Percentiles rank a stretch among this genome's conserved stretches.
These are phyloP conservation scores for Alternaria sp. DNA, from an alignment of 2,329 filamentous ascomycete genomes.

Conservation along the genomic window DNA sequence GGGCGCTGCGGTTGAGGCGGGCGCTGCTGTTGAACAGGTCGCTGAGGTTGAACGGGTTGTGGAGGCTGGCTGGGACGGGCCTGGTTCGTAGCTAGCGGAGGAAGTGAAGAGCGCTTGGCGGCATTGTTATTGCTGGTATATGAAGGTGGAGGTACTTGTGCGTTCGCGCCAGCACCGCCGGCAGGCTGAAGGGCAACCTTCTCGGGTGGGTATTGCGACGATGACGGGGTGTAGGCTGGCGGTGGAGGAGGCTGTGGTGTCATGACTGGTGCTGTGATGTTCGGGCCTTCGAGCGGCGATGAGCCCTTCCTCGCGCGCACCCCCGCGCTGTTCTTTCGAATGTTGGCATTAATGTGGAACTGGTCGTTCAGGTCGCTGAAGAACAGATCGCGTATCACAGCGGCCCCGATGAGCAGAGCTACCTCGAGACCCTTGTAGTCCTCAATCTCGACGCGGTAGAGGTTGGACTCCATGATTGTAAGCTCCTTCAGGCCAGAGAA, in stretches of 20 bases:
- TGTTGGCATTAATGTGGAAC: constrained; percentile 71
- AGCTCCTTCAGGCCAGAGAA: constrained; percentile 75
- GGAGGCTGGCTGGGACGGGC: constrained; percentile 20
- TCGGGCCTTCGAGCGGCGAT: constrained; percentile 36
- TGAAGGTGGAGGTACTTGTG: constrained; percentile 23
- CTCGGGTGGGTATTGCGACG: constrained; percentile 28
- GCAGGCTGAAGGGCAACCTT: constrained; percentile 23
- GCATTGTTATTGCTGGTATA: constrained; percentile 20
- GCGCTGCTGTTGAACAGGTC: neutral
- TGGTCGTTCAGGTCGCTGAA: constrained; percentile 71
- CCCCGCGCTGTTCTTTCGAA: constrained; percentile 47
- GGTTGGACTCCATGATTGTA: constrained; percentile 91
- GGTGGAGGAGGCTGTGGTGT: constrained; percentile 39
- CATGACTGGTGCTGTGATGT: constrained; percentile 40
- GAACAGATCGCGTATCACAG: constrained; percentile 67
- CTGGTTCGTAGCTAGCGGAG: constrained; percentile 32
- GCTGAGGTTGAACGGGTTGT: constrained; percentile 7
- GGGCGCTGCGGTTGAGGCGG: constrained; percentile 12
- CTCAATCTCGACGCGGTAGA: constrained; percentile 88
- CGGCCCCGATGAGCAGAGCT: constrained; percentile 68
- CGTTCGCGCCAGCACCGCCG: constrained; percentile 21
- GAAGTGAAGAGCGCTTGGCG: constrained; percentile 37
- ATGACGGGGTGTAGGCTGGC: constrained; percentile 27
- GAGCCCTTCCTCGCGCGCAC: constrained; percentile 44
- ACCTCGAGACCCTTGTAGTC: constrained; percentile 93